Evolutionary conservation across 106 monocot genomes (phyloP).

Genomic region (Phalaenopsis equestris): DNA sequence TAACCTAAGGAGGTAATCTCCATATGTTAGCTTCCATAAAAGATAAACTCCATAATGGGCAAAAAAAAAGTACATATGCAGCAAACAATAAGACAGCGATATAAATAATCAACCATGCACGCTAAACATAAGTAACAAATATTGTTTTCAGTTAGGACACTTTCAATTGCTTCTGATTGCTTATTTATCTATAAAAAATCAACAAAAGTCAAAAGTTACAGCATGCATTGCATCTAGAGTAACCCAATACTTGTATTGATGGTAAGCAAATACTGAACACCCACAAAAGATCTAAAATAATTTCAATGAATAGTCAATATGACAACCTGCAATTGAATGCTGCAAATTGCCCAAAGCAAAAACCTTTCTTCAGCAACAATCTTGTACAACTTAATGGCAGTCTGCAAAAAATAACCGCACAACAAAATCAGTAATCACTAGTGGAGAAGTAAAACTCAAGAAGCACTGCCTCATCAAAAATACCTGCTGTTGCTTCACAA

Average conservation of each 20-base stretch:
- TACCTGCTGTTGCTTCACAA: constrained; percentile 97
- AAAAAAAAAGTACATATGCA: background rate
- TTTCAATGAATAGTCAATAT: background rate
- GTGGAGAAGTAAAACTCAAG: background rate
- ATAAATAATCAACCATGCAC: background rate
- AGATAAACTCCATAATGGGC: background rate
- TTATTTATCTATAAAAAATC: too few species aligned
- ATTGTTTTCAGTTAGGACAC: background rate
- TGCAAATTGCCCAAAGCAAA: constrained; percentile 98
- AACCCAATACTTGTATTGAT: background rate
- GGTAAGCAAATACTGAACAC: background rate
- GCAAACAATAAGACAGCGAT: background rate
- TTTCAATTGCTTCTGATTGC: background rate
- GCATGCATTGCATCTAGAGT: background rate
- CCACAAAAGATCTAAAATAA: background rate
- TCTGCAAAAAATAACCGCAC: constrained; percentile 48
- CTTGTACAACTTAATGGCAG: constrained; percentile 98
- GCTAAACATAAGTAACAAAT: background rate
- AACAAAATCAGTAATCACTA: background rate
- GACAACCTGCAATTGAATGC: constrained; percentile 83
- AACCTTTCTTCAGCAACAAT: constrained; percentile 88
- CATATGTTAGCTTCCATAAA: background rate
- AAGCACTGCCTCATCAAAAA: constrained; percentile 6
- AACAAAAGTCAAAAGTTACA: background rate
- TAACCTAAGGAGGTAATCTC: too few species aligned